Evolutionary conservation across 192 early-diverging fungal species (phyloP).

Genomic region (Lobosporangium transversale): DNA sequence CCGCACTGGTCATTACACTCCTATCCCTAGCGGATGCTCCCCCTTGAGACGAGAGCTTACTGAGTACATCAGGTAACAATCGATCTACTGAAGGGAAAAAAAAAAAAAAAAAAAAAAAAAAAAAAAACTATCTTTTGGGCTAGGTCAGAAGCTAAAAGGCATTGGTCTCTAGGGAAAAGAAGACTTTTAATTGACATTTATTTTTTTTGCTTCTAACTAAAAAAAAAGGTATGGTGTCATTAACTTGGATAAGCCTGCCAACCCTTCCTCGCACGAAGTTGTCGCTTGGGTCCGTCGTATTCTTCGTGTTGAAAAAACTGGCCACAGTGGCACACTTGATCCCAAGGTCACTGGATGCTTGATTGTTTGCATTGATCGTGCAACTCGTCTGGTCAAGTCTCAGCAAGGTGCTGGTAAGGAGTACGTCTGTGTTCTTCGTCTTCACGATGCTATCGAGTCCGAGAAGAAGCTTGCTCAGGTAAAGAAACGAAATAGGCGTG

Average conservation of each 20-base stretch:
- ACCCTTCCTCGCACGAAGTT: constrained; percentile 99
- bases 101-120: no score
- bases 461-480: constrained; percentile 87
- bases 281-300: constrained; percentile 99
- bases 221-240: constrained; percentile 97
- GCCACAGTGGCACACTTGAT: constrained; percentile 98
- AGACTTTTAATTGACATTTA: background rate
- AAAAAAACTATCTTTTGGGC: no score
- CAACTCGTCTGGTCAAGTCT: constrained; percentile 98
- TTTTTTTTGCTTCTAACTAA: background rate
- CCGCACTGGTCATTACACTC: constrained; percentile 97
- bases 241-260: constrained; percentile 99
- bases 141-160: no score
- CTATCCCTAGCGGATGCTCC: constrained; percentile 93
- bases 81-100: no score
- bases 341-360: constrained; percentile 99
- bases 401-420: constrained; percentile 99
- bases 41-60: constrained; percentile 93
- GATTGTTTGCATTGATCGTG: constrained; percentile 99
- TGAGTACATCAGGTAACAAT: constrained; percentile 81
- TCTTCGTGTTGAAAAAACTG: constrained; percentile 97
- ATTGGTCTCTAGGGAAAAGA: no score
- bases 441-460: constrained; percentile 92
- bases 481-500: constrained; percentile 1
- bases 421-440: constrained; percentile 94